Base-by-base conservation (phyloP, 2,329 filamentous ascomycete genomes). In the Knoxdaviesia proteae region DNA sequence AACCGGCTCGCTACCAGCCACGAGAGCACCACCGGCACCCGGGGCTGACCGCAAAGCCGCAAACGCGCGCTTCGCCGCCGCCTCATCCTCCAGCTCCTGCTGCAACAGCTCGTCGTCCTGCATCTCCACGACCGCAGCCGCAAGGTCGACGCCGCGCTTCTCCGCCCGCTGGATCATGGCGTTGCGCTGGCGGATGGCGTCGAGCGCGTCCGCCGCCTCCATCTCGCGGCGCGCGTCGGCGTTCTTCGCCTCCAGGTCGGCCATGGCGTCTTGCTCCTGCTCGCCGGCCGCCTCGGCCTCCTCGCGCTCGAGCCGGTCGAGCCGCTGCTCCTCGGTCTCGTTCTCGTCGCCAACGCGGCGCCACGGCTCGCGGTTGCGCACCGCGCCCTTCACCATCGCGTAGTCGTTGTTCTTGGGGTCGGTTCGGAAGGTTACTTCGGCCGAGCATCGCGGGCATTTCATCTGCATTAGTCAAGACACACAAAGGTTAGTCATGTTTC, bases 341-440 rank as follows among this genome's bases (percentile, higher is more conserved):
- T 76, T 71, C 30, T 72, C 68, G 41, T 78, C 68, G 30, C 57
- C 57, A 6, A 64, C 62, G 45, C 72, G 64, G 31, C 84, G 67
- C 90, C 90, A 98, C 0, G 82, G 80, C 58, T 98, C 90, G 48
- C 90, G 90, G 58, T 94, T 96, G 38, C 90, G 71, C 61, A 88
- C 84, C 5, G 88, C 90, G 10, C 90, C 88, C 41, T 71, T 69
- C 58, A 92, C 71, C 54, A 70, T 68, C 73, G 60, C 74, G 56
- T 94, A 98, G 56, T 96, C 88, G 68, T 86, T 84, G 54, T 87
- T 87, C 59, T 92, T 92, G 0, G 90, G 90, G 51, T 98, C 90
- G 0, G 90, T 96, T 49, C 82, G 80, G 65, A 96, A 93, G 0
- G 83, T 86, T 51, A 96, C 94, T 55, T 94, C 84, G 38, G 73